Percentiles rank a stretch among this genome's conserved stretches.
Evolutionary conservation across 177 flowering plant genomes (phyloP).

Genomic region (Vitis hybrid): DNA sequence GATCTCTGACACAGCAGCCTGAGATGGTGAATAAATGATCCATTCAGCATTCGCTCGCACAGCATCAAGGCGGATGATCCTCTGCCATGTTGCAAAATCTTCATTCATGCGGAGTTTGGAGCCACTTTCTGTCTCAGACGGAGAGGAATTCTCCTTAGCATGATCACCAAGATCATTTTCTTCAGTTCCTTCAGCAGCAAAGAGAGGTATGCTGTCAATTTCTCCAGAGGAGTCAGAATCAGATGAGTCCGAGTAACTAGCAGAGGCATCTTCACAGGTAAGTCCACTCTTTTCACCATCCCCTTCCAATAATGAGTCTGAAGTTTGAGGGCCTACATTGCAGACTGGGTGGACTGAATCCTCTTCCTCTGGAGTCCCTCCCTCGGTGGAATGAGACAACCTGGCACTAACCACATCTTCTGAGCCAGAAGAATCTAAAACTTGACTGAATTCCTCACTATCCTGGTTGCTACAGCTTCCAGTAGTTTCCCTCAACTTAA

Average conservation of each 20-base stretch:
- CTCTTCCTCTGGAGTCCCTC: constrained; percentile 9
- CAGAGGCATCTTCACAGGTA: constrained; percentile 25
- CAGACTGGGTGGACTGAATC: constrained; percentile 1
- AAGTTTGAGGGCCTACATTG: constrained; percentile 14
- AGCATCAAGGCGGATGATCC: constrained; percentile 89
- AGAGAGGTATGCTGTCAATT: constrained; percentile 25
- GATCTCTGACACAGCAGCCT: constrained; percentile 45
- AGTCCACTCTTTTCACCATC: constrained; percentile 29
- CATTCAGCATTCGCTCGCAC: constrained; percentile 78
- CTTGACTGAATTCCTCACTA: constrained; percentile 22
- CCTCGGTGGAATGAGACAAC: constrained; percentile 23
- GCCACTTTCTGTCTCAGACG: constrained; percentile 14
- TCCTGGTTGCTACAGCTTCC: constrained; percentile 9
- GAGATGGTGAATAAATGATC: constrained; percentile 52
- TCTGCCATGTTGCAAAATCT: constrained; percentile 80
- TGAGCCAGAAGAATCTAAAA: constrained; percentile 12
- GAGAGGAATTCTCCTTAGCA: constrained; percentile 24
- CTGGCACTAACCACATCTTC: constrained; percentile 18
- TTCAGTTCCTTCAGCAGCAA: constrained; percentile 26
- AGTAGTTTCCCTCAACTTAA: constrained; percentile 12
- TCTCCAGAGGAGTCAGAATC: constrained; percentile 30
- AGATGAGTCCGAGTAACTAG: constrained; percentile 32
- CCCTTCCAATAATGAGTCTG: constrained; percentile 23
- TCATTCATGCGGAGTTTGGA: constrained; percentile 36
- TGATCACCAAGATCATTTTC: constrained; percentile 22